A percentile compares a stretch with the other conserved stretches of the same genome.
Evolutionary conservation across 176 grass and related monocot genomes (phyloP).

Genomic region (Puccinellia tenuiflora): DNA sequence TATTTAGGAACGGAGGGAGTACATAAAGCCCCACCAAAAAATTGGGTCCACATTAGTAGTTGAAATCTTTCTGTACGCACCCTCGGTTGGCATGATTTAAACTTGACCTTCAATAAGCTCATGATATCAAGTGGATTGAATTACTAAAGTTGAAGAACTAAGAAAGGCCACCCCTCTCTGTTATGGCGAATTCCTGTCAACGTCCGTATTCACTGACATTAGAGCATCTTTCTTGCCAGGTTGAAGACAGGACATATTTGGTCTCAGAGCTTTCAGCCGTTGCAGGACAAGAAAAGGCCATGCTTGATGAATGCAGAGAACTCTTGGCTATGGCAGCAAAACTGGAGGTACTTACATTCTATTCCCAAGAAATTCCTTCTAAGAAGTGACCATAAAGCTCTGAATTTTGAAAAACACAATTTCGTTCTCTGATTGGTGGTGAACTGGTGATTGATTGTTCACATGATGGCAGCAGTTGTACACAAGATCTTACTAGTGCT

Average conservation of each 20-base stretch:
- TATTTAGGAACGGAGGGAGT: too few species aligned
- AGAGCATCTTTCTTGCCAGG: conserved; percentile 44
- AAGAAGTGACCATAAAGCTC: background rate
- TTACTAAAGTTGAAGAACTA: background rate
- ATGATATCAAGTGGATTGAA: background rate
- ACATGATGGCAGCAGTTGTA: background rate
- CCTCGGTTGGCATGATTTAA: background rate
- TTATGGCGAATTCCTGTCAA: background rate
- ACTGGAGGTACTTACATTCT: conserved; percentile 58
- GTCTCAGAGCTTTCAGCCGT: conserved; percentile 62
- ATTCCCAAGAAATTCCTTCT: too few species aligned
- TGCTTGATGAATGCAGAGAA: conserved; percentile 87
- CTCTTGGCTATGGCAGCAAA: conserved; percentile 55
- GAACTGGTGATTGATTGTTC: conserved; percentile 9
- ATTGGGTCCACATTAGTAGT: background rate
- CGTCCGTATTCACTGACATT: conserved; percentile 15
- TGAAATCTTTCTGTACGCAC: background rate
- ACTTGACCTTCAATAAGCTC: background rate
- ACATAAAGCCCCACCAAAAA: background rate
- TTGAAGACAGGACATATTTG: conserved; percentile 36
- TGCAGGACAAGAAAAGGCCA: conserved; percentile 59
- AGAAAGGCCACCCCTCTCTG: background rate
- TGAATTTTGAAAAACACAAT: background rate
- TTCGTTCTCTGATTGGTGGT: background rate
- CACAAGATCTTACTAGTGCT: conserved; percentile 13